Base-by-base conservation (phyloP, 768 basidiomycete genomes). In the Panaeolus papilionaceus region DNA sequence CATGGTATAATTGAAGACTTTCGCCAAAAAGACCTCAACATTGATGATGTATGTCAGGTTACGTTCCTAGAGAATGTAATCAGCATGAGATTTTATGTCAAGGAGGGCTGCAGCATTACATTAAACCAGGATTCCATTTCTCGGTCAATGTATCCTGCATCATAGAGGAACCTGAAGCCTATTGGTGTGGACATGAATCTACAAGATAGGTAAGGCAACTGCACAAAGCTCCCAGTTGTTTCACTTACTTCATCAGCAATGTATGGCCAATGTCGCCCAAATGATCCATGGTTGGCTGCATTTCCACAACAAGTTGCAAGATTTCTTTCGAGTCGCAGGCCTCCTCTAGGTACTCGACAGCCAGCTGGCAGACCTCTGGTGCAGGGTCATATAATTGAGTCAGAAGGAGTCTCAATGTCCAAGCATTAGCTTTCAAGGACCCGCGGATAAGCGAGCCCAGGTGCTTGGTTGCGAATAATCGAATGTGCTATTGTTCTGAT, bases 71-170 rank as follows among this genome's bases (percentile, higher is more conserved):
- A 5, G 54, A n/a, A 5, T 42, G 37, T 58, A 26, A 58, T 61
- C 47, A 47, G 54, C 11, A 14, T 66, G 23, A 38, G n/a, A 54
- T 11, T 11, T 10, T 18, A 5, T 58, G 9, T 38, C 18, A 39
- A 49, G 44, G 2, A 42, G n/a, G 6, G 1, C 8, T 20, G 8
- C 39, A 38, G 5, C 12, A 92, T 72, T 74, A 96, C 97, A 76
- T 95, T 89, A 74, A 97, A 94, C 98, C 98, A 99, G 70, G 89
- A 87, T 69, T 99, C 95, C 87, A 99, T 93, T 77, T 98, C 96
- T 58, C 92, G 86, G 73, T 95, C 92, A 67, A 99, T 96, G 74
- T 98, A 98, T 3, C 92, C 92, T 14, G 94, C 91, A 71, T 94
- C 92, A 73, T 93, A 93, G 4, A 99, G 85, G 77, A 96, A 99